These are phyloP conservation scores for Neurospora discreta DNA, from an alignment of 495 filamentous ascomycete species.

Conservation along the genomic window DNA sequence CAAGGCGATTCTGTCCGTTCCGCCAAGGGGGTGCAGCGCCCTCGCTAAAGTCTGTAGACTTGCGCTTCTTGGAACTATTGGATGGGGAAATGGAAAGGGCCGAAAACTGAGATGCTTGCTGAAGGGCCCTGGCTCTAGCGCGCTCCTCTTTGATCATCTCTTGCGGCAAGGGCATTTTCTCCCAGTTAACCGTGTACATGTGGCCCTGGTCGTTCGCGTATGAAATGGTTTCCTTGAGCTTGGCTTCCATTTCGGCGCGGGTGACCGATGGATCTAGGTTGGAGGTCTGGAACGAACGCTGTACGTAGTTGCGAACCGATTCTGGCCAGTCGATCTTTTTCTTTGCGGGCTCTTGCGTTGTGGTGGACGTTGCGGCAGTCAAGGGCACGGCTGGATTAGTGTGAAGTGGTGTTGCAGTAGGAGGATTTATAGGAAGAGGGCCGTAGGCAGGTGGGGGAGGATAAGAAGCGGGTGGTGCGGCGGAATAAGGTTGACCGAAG, in stretches of 20 bases:
- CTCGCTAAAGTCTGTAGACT: conserved; percentile 54
- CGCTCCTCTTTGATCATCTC: conserved; percentile 70
- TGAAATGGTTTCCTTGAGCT: conserved; percentile 77
- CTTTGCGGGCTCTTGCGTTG: conserved; percentile 25
- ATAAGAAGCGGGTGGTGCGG: conserved; percentile 16
- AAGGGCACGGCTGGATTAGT: conserved; percentile 17
- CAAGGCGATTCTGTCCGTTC: conserved; percentile 55
- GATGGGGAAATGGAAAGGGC: conserved; percentile 6
- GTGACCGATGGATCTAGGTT: conserved; percentile 55
- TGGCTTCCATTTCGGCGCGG: conserved; percentile 63
- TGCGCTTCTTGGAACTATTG: conserved; percentile 63
- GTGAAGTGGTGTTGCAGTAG: conserved; percentile 8
- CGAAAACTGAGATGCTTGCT: neutral
- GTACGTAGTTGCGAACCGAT: conserved; percentile 70
- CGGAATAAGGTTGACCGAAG: conserved; percentile 29
- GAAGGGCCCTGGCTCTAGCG: conserved; percentile 19
- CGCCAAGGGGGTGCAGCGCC: conserved; percentile 58
- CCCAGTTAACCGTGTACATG: conserved; percentile 71
- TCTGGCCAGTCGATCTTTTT: conserved; percentile 65
- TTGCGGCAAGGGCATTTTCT: conserved; percentile 74
- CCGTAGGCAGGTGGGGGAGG: conserved; percentile 17
- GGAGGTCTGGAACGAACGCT: conserved; percentile 66
- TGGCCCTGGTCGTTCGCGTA: conserved; percentile 58
- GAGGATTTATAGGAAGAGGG: conserved; percentile 9
- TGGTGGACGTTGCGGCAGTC: conserved; percentile 6